Evolutionary conservation across 257 asterid species (phyloP), one percentile per base, ranked within the genome.

Genomic region (Gentiana straminea): DNA sequence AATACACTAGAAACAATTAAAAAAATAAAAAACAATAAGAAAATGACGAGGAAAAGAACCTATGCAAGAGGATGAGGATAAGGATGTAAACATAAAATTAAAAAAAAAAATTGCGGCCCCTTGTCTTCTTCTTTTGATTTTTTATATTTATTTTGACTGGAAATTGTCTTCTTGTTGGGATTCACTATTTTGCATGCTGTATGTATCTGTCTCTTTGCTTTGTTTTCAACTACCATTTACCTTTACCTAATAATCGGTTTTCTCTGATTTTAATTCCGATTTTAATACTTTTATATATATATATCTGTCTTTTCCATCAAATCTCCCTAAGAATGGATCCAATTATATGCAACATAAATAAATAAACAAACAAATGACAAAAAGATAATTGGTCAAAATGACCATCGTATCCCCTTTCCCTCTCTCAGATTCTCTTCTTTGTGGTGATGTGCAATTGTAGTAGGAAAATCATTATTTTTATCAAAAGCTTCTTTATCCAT

Each of bases 381-480:
- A 55, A 24, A 58, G 0, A 35, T 38, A 61, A 41, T 24, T 7
- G 71, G 81, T 76, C 86, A 76, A 80, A 72, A 77, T 49, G 52
- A 53, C 58, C 70, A 76, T 84, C 80, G 71, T 81, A 66, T 71
- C 84, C 75, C 75, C 86, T 82, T 81, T 81, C 67, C 69, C 84
- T 77, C 75, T 89, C 84, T 83, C 67, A 83, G 94, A 89, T 81
- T 86, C 92, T 79, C 77, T 77, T 89, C 86, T 73, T 24, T 62
- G 81, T 78, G 86, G 86, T 70, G 91, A 74, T 71, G 55, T 72
- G 74, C 70, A 81, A 78, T 77, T 78, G 77, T 72, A 79, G 77
- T 82, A 72, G 53, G 55, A 73, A 78, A 77, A 59, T 68, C 75
- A 68, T 57, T 51, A 68, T 68, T 73, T 60, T 57, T 12, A 34